Evolutionary conservation across 106 monocot species (phyloP), one percentile per base, ranked within the genome.

Genomic region (Dendrobium chrysotoxum): DNA sequence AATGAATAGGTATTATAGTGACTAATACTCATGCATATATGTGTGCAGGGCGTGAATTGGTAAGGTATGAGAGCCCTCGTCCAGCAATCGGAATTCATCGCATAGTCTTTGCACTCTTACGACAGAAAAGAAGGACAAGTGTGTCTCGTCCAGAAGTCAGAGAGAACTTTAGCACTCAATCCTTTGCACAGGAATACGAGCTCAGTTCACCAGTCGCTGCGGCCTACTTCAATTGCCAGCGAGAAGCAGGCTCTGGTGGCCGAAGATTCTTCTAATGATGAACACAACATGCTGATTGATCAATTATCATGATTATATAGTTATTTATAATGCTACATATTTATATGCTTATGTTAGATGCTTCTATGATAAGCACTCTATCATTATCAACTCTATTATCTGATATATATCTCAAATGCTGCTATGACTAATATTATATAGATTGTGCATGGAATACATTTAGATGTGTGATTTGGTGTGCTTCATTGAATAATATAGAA

Each of bases 151-250:
- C 83, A 26, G 54, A 54, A 25, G 3, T 20, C 1, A 79, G 79
- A 5, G 47, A 74, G 38, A 83, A 83, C 73, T 83, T 83, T 42
- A 74, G 12, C 79, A 79, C 79, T 55, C 23, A 42, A 11, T 23
- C 0, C 18, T 83, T 83, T n/a, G 83, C 79, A 0, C 0, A 6
- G 13, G 18, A 54, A 0, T 13, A 83, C 74, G 4, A 44, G 31
- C 73, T 83, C 2, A 55, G 64, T 13, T 7, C 4, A 5, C 83
- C 83, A 9, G 73, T 83, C 20, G 83, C 79, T 26, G 79, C 79
- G 44, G 20, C 79, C 5, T 83, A 74, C 46, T 83, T 75, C 64
- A 79, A 42, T 28, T 83, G 83, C 83, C 79, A 78, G 35, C 53
- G 58, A 28, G 81, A 78, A 44, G 67, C 25, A 5, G 78, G 78